Evolutionary conservation across 1,284 basidiomycete genomes (phyloP).

Genomic region (Sphaerobolus stellatus): DNA sequence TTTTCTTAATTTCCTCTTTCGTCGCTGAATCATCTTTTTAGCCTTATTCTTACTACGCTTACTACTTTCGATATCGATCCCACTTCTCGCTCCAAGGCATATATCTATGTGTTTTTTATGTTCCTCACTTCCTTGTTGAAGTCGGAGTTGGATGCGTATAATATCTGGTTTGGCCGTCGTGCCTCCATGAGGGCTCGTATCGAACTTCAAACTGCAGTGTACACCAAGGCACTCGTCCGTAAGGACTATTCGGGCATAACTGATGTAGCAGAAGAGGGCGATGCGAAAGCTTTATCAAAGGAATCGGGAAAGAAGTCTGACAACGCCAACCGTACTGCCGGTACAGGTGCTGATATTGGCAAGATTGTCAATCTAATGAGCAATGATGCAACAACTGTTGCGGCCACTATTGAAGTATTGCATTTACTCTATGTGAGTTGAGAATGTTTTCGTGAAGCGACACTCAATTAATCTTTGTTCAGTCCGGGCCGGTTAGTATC

Average conservation of each 20-base stretch:
- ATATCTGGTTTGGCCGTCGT: constrained; percentile 77
- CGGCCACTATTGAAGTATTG: constrained; percentile 7
- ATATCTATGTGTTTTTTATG: constrained; percentile 69
- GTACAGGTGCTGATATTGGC: constrained; percentile 74
- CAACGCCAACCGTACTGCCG: constrained; percentile 50
- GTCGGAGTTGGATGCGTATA: constrained; percentile 71
- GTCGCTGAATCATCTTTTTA: constrained; percentile 25
- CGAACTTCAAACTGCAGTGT: constrained; percentile 80
- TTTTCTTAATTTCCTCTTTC: constrained; percentile 18
- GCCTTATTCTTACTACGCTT: constrained; percentile 38
- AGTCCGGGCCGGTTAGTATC: constrained; percentile 76
- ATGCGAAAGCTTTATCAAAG: background rate
- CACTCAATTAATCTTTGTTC: constrained; percentile 18
- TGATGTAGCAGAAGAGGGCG: constrained; percentile 46
- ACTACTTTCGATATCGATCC: constrained; percentile 32
- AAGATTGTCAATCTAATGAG: constrained; percentile 83
- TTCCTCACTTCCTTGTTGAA: constrained; percentile 60
- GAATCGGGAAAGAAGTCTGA: constrained; percentile 32
- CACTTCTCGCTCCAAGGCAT: constrained; percentile 57
- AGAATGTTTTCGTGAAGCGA: background rate
- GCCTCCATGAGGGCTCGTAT: constrained; percentile 66
- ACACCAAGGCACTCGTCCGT: constrained; percentile 85
- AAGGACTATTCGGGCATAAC: constrained; percentile 82
- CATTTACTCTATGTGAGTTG: constrained; percentile 7
- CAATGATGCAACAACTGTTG: constrained; percentile 29